phyloP scores from a whole-genome alignment of 2,329 filamentous ascomycete species.

The Alternaria hordeiaustralica region DNA sequence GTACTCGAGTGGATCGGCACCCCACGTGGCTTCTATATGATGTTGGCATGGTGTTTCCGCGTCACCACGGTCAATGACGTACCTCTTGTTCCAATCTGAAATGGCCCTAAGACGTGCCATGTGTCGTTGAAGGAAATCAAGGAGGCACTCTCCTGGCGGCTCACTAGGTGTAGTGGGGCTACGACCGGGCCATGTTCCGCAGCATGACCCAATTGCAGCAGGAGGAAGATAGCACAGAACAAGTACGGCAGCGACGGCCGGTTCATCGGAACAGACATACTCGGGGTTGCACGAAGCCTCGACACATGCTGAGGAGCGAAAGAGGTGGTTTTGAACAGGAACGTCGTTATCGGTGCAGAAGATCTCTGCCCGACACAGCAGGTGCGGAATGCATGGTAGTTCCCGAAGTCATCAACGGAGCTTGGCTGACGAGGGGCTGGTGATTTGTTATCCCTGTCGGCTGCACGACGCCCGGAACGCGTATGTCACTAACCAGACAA shows the following conservation, averaged over 20 bases:
- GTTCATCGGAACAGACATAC: constrained; percentile 4
- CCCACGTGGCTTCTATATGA: constrained; percentile 62
- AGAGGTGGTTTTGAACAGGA: background rate
- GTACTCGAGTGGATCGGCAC: constrained; percentile 63
- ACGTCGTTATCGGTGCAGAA: background rate
- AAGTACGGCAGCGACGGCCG: constrained; percentile 8
- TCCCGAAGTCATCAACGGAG: background rate
- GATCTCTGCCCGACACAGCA: constrained; percentile 6
- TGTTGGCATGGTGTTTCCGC: constrained; percentile 16
- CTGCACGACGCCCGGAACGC: constrained; percentile 29
- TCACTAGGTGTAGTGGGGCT: constrained; percentile 13
- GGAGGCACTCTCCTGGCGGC: constrained; percentile 12
- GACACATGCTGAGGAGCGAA: background rate
- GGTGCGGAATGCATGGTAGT: constrained; percentile 4
- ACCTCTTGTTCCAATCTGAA: constrained; percentile 66
- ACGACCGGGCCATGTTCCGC: constrained; percentile 26
- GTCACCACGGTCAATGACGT: constrained; percentile 26
- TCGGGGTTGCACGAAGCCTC: background rate
- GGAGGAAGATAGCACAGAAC: constrained; percentile 8
- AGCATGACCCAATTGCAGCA: constrained; percentile 22
- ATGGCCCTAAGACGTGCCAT: constrained; percentile 64
- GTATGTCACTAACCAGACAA: constrained; percentile 23
- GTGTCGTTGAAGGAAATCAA: constrained; percentile 43
- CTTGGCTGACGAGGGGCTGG: constrained; percentile 22
- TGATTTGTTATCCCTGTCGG: constrained; percentile 18